Percentiles rank a stretch among this genome's conserved stretches.
Evolutionary conservation across 208 protist genomes (phyloP).

Genomic region (Trypanosoma boissoni): DNA sequence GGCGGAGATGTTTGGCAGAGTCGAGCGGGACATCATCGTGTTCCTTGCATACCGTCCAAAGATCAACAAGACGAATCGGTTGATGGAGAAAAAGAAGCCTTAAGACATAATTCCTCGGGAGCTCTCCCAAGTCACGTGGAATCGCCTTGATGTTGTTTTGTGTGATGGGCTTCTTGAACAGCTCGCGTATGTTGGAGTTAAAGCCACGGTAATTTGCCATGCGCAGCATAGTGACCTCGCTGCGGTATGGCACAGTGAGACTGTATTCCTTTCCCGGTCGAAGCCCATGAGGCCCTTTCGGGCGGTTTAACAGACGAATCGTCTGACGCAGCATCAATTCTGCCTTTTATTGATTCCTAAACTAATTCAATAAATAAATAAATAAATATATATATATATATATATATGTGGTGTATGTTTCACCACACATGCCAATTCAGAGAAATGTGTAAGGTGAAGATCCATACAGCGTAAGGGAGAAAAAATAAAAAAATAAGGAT

Average conservation of each 20-base stretch:
- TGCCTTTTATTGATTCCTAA: background rate
- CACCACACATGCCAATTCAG: no score
- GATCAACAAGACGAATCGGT: slow-evolving; percentile 71
- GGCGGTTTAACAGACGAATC: slow-evolving; percentile 37
- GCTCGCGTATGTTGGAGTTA: slow-evolving; percentile 86
- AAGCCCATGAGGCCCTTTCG: slow-evolving; percentile 77
- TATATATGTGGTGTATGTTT: background rate
- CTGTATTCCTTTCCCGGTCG: slow-evolving; percentile 76
- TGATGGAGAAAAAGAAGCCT: slow-evolving; percentile 88
- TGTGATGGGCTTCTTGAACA: slow-evolving; percentile 78
- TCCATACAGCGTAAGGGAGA: no score
- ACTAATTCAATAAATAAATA: no score
- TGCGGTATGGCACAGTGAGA: slow-evolving; percentile 80
- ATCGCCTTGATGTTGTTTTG: slow-evolving; percentile 86
- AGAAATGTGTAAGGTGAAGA: no score
- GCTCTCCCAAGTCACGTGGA: slow-evolving; percentile 83
- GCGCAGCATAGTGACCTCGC: slow-evolving; percentile 80
- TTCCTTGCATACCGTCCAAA: slow-evolving; percentile 85
- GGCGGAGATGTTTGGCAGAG: slow-evolving; percentile 81
- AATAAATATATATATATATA: slow-evolving; percentile 6
- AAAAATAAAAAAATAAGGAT: background rate
- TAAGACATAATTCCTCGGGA: slow-evolving; percentile 85
- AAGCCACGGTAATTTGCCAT: slow-evolving; percentile 42
- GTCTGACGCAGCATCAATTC: slow-evolving; percentile 58
- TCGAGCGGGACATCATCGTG: slow-evolving; percentile 87